Percentiles rank a stretch among this genome's conserved stretches.
Conservation (phyloP, 495 filamentous ascomycete genomes). For the Elaphomyces granulatus region DNA sequence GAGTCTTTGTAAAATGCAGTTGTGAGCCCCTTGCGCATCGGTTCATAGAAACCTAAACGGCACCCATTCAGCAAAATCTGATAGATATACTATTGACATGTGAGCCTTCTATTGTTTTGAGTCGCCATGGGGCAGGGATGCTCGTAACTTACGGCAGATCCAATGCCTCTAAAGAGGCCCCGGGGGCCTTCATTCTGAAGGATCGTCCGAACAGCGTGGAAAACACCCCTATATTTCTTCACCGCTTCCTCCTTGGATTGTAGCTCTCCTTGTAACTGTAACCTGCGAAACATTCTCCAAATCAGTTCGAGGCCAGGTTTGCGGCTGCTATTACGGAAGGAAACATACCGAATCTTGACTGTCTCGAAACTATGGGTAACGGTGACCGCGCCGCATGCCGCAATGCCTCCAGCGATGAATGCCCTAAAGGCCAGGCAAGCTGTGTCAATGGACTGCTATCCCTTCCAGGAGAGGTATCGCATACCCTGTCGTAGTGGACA, state of each 20-base stretch:
- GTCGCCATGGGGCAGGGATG: background rate
- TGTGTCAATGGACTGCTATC: conserved; percentile 7
- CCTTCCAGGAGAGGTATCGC: background rate
- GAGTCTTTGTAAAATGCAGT: conserved; percentile 53
- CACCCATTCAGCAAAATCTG: conserved; percentile 95
- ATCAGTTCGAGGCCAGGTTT: background rate
- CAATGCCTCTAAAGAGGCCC: conserved; percentile 80
- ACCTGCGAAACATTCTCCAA: conserved; percentile 28
- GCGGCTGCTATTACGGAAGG: background rate
- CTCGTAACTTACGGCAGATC: conserved; percentile 50
- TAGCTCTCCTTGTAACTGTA: conserved; percentile 95
- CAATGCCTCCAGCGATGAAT: conserved; percentile 91
- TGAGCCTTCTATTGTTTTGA: background rate
- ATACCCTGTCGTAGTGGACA: conserved; percentile 42
- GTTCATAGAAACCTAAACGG: conserved; percentile 95
- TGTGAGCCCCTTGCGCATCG: conserved; percentile 58
- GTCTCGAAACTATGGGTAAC: conserved; percentile 98
- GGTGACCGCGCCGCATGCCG: conserved; percentile 92
- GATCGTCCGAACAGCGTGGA: conserved; percentile 87
- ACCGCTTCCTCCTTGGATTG: conserved; percentile 70
- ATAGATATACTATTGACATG: conserved; percentile 64
- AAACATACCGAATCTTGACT: conserved; percentile 80
- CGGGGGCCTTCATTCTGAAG: conserved; percentile 76
- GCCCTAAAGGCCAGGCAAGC: conserved; percentile 24
- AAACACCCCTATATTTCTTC: conserved; percentile 78